These are phyloP conservation scores for Paracamarosporium sp. DNA, from an alignment of 2,329 filamentous ascomycete species.

Conservation along the genomic window DNA sequence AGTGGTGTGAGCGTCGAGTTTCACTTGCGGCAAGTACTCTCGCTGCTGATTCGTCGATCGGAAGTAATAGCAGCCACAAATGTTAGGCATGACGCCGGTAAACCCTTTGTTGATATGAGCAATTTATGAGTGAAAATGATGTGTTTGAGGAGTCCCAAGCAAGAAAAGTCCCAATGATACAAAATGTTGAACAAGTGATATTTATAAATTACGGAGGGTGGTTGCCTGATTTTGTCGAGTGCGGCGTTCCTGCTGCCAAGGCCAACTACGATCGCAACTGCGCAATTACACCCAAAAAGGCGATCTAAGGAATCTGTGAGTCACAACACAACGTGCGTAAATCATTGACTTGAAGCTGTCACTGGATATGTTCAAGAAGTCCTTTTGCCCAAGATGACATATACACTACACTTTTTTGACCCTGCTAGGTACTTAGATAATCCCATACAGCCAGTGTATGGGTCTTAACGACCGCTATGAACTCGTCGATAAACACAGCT, in stretches of 20 bases:
- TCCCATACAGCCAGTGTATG: constrained; percentile 13
- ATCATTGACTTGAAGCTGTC: background rate
- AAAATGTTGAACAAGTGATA: background rate
- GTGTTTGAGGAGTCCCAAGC: background rate
- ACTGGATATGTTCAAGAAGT: background rate
- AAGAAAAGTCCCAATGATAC: background rate
- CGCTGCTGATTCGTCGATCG: constrained; percentile 5
- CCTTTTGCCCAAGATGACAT: background rate
- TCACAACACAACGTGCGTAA: background rate
- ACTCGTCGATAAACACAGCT: constrained; percentile 13
- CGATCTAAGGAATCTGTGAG: background rate
- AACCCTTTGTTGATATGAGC: background rate
- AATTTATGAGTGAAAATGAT: background rate
- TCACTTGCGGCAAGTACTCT: constrained; percentile 61
- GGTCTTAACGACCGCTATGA: constrained; percentile 6
- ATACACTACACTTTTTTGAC: background rate
- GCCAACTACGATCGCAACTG: background rate
- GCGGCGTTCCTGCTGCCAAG: background rate
- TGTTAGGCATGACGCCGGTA: background rate
- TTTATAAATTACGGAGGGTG: background rate
- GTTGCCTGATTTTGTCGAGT: constrained; percentile 9
- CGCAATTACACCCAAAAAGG: background rate
- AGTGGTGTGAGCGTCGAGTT: constrained; percentile 62
- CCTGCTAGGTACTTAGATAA: background rate
- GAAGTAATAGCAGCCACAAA: constrained; percentile 30